These are phyloP conservation scores for Sporothrix variecibatus DNA, from an alignment of 2,329 filamentous ascomycete species.

Conservation along the genomic window DNA sequence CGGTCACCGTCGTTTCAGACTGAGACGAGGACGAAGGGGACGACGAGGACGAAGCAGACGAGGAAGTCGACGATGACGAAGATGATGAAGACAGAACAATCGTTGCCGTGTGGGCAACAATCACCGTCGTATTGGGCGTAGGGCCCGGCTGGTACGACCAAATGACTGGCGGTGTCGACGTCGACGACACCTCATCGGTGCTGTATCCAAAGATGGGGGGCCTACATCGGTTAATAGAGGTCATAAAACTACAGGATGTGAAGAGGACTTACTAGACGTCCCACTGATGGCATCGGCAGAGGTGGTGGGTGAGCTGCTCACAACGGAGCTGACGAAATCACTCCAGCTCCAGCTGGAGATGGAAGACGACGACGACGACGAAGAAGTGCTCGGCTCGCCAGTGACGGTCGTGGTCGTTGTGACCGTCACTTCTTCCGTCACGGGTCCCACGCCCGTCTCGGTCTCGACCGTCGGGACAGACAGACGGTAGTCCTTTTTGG, in stretches of 20 bases:
- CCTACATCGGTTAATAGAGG: background rate
- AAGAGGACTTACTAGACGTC: background rate
- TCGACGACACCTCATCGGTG: background rate
- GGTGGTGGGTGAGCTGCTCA: background rate
- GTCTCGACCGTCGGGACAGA: background rate
- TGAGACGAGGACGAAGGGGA: background rate
- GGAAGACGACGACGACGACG: background rate
- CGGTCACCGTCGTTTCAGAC: background rate
- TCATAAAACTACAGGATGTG: background rate
- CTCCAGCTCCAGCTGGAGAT: background rate
- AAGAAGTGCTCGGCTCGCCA: background rate
- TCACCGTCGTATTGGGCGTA: slow-evolving; percentile 2
- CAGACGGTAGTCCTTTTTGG: slow-evolving; percentile 5
- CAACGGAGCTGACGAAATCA: background rate
- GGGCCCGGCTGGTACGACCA: slow-evolving; percentile 6
- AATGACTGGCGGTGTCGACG: background rate
- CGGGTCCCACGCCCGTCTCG: background rate
- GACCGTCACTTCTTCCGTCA: slow-evolving; percentile 7
- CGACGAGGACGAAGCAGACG: background rate
- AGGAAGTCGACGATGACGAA: background rate
- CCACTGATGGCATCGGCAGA: background rate
- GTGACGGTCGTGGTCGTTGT: slow-evolving; percentile 24
- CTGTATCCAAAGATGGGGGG: background rate
- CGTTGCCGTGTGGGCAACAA: background rate
- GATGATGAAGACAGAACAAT: background rate